Evolutionary conservation across 768 basidiomycete genomes (phyloP).

Genomic region (Baorangia bicolor): DNA sequence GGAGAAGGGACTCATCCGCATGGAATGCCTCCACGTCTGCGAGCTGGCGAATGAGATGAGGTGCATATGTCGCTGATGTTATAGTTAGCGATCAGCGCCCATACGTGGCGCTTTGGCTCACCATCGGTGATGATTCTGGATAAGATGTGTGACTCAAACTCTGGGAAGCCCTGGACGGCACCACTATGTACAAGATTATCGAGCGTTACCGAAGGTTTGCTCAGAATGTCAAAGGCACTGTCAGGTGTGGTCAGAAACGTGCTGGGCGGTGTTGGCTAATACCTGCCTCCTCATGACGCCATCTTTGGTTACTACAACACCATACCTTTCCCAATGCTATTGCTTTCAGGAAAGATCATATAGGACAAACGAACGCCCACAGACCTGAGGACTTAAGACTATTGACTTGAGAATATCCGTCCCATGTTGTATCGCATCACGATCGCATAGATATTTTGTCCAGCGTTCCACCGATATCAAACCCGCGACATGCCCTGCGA

Average conservation of each 20-base stretch:
- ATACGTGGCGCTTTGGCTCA: conserved; percentile 26
- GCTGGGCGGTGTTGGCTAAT: not conserved
- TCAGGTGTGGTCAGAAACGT: not conserved
- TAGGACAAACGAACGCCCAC: not conserved
- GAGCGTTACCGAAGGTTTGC: conserved; percentile 52
- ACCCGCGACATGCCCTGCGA: conserved; percentile 40
- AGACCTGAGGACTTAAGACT: conserved; percentile 43
- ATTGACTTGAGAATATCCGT: conserved; percentile 35
- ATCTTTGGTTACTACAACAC: conserved; percentile 41
- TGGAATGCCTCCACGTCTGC: conserved; percentile 74
- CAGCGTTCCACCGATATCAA: conserved; percentile 46
- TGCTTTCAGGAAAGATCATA: not conserved
- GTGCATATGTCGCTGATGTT: conserved; percentile 55
- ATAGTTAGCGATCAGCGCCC: not conserved
- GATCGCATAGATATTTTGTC: conserved; percentile 34
- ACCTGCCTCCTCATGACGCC: conserved; percentile 45
- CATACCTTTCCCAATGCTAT: conserved; percentile 44
- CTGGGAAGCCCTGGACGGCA: conserved; percentile 35
- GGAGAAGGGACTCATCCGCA: conserved; percentile 68
- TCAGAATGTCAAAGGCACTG: conserved; percentile 77
- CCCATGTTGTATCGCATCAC: conserved; percentile 35
- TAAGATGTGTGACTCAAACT: conserved; percentile 51
- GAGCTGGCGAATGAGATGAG: conserved; percentile 67
- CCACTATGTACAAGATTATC: conserved; percentile 47
- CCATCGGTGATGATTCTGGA: conserved; percentile 72